Percentiles rank a stretch among this genome's conserved stretches.
These are phyloP conservation scores for Blastobotrys aristatus DNA, from an alignment of 1,139 yeast species.

Conservation along the genomic window DNA sequence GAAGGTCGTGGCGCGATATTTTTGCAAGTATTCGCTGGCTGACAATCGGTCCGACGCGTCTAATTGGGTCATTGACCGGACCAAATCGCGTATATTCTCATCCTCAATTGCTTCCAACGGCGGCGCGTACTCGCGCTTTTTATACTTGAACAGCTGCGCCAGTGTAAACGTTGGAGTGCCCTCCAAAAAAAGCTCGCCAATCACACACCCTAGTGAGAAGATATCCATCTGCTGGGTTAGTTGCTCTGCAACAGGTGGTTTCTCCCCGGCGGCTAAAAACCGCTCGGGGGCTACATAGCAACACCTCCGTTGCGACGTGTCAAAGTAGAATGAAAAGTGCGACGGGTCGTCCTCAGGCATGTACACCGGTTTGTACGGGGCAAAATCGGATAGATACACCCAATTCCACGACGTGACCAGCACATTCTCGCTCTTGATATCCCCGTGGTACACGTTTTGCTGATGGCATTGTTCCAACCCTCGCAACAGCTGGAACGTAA, in stretches of 20 bases:
- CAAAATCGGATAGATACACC: slow-evolving; percentile 77
- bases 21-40: slow-evolving; percentile 49
- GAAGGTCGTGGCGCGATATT: slow-evolving; percentile 48
- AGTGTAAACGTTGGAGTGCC: slow-evolving; percentile 83
- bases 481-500: slow-evolving; percentile 69
- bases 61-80: slow-evolving; percentile 55
- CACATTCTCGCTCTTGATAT: slow-evolving; percentile 83
- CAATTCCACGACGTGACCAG: slow-evolving; percentile 88
- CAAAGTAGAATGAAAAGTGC: slow-evolving; percentile 88
- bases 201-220: slow-evolving; percentile 86
- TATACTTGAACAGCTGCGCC: slow-evolving; percentile 80
- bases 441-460: slow-evolving; percentile 71
- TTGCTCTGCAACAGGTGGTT: slow-evolving; percentile 27
- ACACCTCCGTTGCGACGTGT: slow-evolving; percentile 76
- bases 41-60: slow-evolving; percentile 57
- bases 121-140: slow-evolving; percentile 62
- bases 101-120: slow-evolving; percentile 53
- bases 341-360: slow-evolving; percentile 94
- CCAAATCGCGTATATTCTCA: slow-evolving; percentile 46
- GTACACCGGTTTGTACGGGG: slow-evolving; percentile 75
- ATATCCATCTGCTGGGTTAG: slow-evolving; percentile 73
- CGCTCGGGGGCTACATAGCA: slow-evolving; percentile 96
- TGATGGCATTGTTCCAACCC: slow-evolving; percentile 62
- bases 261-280: slow-evolving; percentile 43
- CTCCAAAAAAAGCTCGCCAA: slow-evolving; percentile 82